phyloP scores from a whole-genome alignment of 2,329 filamentous ascomycete species.

The Paraconiothyrium brasiliense region DNA sequence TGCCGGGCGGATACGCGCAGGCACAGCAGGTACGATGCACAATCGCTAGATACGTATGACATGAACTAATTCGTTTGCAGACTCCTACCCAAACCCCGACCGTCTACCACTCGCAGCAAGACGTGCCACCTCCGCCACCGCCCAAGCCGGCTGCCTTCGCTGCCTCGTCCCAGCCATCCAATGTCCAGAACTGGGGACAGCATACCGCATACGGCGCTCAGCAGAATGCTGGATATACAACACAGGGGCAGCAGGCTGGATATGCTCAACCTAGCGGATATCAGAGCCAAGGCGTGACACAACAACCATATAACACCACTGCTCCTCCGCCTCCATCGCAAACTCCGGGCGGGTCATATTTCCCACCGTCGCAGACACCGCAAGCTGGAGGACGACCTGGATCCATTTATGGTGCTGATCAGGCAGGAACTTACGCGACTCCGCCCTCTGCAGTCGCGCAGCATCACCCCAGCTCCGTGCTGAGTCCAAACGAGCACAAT shows the following conservation, averaged over 20 bases:
- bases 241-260: constrained; percentile 31
- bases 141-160: constrained; percentile 48
- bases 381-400: constrained; percentile 31
- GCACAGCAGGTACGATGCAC: constrained; percentile 19
- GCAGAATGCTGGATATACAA: constrained; percentile 29
- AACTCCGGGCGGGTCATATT: constrained; percentile 45
- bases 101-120: constrained; percentile 30
- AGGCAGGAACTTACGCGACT: constrained; percentile 27
- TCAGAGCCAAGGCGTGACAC: constrained; percentile 28
- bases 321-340: constrained; percentile 42
- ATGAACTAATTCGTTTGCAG: constrained; percentile 16
- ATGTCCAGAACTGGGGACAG: constrained; percentile 24
- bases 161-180: constrained; percentile 34
- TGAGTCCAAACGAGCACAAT: constrained; percentile 45
- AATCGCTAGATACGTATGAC: not conserved
- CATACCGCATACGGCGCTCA: constrained; percentile 23
- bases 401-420: constrained; percentile 41
- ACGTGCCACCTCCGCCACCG: constrained; percentile 47
- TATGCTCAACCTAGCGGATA: constrained; percentile 36
- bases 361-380: constrained; percentile 33
- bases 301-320: constrained; percentile 40
- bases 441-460: constrained; percentile 30
- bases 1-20: constrained; percentile 38
- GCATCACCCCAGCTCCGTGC: constrained; percentile 32
- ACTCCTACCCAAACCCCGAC: constrained; percentile 24